Conservation (phyloP, 2,329 filamentous ascomycete species). For the Alternaria ventricosa region DNA sequence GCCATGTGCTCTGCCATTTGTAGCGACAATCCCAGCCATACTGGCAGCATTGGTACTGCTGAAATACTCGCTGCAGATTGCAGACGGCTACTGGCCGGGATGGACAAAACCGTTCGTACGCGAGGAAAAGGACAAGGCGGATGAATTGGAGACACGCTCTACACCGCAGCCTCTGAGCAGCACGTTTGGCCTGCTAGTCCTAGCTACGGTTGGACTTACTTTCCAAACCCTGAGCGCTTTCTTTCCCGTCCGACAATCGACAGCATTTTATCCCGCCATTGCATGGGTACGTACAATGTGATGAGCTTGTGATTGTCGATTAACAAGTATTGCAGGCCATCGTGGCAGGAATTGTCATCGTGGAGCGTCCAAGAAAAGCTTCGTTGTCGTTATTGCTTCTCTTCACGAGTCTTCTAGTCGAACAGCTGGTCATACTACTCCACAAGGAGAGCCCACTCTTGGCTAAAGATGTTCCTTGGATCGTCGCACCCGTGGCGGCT, state of each 20-base stretch:
- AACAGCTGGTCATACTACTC: slow-evolving; percentile 44
- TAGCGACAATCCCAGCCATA: slow-evolving; percentile 48
- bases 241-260: slow-evolving; percentile 21
- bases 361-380: slow-evolving; percentile 51
- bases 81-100: slow-evolving; percentile 50
- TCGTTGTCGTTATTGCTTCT: slow-evolving; percentile 51
- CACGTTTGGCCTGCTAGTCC: slow-evolving; percentile 32
- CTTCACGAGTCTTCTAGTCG: slow-evolving; percentile 40
- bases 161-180: slow-evolving; percentile 34
- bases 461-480: slow-evolving; percentile 42
- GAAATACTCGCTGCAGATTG: slow-evolving; percentile 41
- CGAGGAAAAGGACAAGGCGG: slow-evolving; percentile 36
- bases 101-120: slow-evolving; percentile 61
- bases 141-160: slow-evolving; percentile 40
- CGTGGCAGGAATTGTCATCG: slow-evolving; percentile 43
- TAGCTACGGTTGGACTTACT: slow-evolving; percentile 35
- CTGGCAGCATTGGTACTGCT: slow-evolving; percentile 48
- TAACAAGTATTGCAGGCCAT: slow-evolving; percentile 42
- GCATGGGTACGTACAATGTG: slow-evolving; percentile 39
- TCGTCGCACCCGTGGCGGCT: slow-evolving; percentile 50
- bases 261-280: slow-evolving; percentile 34
- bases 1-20: slow-evolving; percentile 50
- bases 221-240: slow-evolving; percentile 36
- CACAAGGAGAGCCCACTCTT: slow-evolving; percentile 23
- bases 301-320: neutral